Base-by-base conservation (phyloP, 768 basidiomycete genomes). In the Solioccasus polychromus region DNA sequence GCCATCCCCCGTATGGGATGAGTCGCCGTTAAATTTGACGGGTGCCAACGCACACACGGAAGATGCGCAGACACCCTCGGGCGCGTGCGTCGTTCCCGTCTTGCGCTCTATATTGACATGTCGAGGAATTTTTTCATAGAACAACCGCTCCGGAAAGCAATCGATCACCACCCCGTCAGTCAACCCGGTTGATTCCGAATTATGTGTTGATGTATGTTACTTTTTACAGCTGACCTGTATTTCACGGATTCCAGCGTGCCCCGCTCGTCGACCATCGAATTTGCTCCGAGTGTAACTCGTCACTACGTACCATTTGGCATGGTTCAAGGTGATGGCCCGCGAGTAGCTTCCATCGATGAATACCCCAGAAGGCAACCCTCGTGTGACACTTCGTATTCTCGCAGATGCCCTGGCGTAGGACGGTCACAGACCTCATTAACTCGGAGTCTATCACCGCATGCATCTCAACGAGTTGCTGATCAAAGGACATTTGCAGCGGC, bases 211-310 rank as follows among this genome's bases (percentile, higher is more conserved):
- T 39, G 22, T 22, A 1, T 23, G 9, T 50, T 17, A 30, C 14
- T 31, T 39, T 29, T 22, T 40, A n/a, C n/a, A 63, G 63, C 44
- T 19, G 37, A 30, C 31, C 37, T 29, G 12, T 43, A 38, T 39
- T n/a, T 30, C 8, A 22, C 37, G n/a, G 42, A 60, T 34, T 26
- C 44, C 2, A 35, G 4, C 63, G 63, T 62, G 57, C 72, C 55
- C 37, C 70, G 72, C 8, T 74, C 73, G 8, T 69, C 73, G 28
- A 79, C 77, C 0, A 60, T 80, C 34, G 79, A 82, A 51, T 81
- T 82, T 54, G 76, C 75, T 5, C 66, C 69, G n/a, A 49, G 53
- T 14, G 58, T 70, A 15, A 56, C 45, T 34, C 63, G 54, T 23
- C 54, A 58, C 30, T 46, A 54, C 52, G 54, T 55, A 30, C 53